Percentiles rank a stretch among this genome's conserved stretches.
These are phyloP conservation scores for Yamagishiella unicocca DNA, from an alignment of 139 green algal genomes.

Conservation along the genomic window DNA sequence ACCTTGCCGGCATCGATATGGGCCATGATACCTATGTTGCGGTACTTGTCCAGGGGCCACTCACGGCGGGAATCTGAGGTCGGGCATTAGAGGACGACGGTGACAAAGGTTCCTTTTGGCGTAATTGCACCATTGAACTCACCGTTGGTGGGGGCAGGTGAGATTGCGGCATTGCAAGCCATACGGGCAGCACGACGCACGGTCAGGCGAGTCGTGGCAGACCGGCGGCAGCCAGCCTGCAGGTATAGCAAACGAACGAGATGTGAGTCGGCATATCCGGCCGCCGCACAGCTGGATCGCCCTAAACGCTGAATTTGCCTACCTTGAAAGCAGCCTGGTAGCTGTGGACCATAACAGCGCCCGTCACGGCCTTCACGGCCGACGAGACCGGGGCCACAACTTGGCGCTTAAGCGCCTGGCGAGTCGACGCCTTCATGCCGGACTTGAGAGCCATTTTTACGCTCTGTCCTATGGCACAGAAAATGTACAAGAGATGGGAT, in stretches of 20 bases:
- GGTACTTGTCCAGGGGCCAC: constrained; percentile 89
- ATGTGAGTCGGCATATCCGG: constrained; percentile 18
- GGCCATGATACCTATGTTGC: constrained; percentile 99
- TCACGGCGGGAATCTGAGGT: constrained; percentile 49
- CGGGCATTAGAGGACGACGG: too few species aligned
- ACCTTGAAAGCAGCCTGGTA: constrained; percentile 36
- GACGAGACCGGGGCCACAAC: background rate
- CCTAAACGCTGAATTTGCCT: background rate
- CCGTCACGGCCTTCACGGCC: constrained; percentile 20
- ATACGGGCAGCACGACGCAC: constrained; percentile 22
- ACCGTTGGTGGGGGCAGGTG: constrained; percentile 7
- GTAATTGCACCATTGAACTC: background rate
- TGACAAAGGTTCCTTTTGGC: too few species aligned
- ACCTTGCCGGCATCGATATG: constrained; percentile 97
- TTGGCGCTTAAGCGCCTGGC: background rate
- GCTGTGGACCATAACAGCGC: background rate
- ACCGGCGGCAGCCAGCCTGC: constrained; percentile 38
- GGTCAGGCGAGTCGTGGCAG: background rate
- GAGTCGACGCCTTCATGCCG: constrained; percentile 18
- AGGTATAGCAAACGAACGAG: background rate
- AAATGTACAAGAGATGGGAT: too few species aligned
- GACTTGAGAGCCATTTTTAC: constrained; percentile 36
- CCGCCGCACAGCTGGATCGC: background rate
- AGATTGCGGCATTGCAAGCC: background rate
- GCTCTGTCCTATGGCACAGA: background rate